A percentile compares a stretch with the other conserved stretches of the same genome.
phyloP scores from a whole-genome alignment of 2,329 filamentous ascomycete species.

The Claviceps spartinae region DNA sequence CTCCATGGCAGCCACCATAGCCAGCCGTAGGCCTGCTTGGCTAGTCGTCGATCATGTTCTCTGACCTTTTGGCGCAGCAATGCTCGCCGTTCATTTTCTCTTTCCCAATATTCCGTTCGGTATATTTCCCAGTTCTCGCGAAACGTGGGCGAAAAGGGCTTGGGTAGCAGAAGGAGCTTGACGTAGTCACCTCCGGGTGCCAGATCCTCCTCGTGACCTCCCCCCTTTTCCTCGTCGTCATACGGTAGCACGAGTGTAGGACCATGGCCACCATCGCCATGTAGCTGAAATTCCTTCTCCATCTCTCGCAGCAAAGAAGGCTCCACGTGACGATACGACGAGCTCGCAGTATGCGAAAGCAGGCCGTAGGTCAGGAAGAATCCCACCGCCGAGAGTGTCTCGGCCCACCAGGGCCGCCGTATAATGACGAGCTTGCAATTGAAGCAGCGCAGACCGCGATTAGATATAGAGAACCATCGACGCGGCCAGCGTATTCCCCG shows the following conservation, averaged over 20 bases:
- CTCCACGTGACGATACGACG: slow-evolving; percentile 66
- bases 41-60: slow-evolving; percentile 52
- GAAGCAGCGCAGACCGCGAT: slow-evolving; percentile 78
- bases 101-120: slow-evolving; percentile 89
- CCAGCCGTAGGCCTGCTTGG: slow-evolving; percentile 56
- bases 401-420: slow-evolving; percentile 67
- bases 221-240: slow-evolving; percentile 43
- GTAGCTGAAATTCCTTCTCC: slow-evolving; percentile 42
- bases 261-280: slow-evolving; percentile 10
- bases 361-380: slow-evolving; percentile 69
- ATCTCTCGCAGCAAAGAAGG: slow-evolving; percentile 44
- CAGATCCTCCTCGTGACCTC: slow-evolving; percentile 77
- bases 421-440: slow-evolving; percentile 94
- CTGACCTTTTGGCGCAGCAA: slow-evolving; percentile 57
- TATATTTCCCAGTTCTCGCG: slow-evolving; percentile 96
- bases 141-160: slow-evolving; percentile 89
- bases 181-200: slow-evolving; percentile 83
- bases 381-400: slow-evolving; percentile 55
- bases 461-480: slow-evolving; percentile 78
- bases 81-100: slow-evolving; percentile 79
- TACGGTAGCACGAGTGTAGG: slow-evolving; percentile 24
- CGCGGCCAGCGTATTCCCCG: slow-evolving; percentile 87
- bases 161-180: slow-evolving; percentile 78
- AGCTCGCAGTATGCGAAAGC: slow-evolving; percentile 54
- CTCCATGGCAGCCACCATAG: slow-evolving; percentile 77